A percentile compares a stretch with the other conserved stretches of the same genome.
Conservation (phyloP, 306 rosid genomes). For the Cajanus cajan region DNA sequence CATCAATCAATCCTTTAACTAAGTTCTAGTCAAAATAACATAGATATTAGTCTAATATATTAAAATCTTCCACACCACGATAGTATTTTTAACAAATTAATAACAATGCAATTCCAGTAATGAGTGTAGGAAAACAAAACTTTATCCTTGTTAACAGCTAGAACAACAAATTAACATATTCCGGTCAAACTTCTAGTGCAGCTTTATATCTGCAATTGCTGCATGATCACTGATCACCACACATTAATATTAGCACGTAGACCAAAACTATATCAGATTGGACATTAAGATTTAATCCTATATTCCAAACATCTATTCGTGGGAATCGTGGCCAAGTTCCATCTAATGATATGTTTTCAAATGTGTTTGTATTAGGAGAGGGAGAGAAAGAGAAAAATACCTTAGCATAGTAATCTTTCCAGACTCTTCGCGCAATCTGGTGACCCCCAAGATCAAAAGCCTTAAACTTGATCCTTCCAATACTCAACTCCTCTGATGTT, state of each 20-base stretch:
- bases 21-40: neutral
- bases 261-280: neutral
- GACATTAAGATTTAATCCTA: neutral
- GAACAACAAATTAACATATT: neutral
- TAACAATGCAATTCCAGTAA: neutral
- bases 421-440: constrained; percentile 84
- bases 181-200: neutral
- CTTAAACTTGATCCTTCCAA: constrained; percentile 89
- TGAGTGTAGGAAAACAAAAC: neutral
- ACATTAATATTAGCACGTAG: neutral
- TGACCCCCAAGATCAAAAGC: constrained; percentile 90
- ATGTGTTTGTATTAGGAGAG: neutral
- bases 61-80: neutral
- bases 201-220: neutral
- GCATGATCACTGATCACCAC: neutral
- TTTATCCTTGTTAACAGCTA: neutral
- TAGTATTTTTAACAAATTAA: neutral
- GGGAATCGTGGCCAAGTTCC: neutral
- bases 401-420: constrained; percentile 98
- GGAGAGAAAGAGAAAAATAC: constrained; percentile 35
- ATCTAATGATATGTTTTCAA: neutral
- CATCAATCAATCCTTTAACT: constrained; percentile 5
- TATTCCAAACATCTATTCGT: neutral
- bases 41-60: neutral
- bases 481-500: constrained; percentile 88